Evolutionary conservation across 2,329 filamentous ascomycete genomes (phyloP).

Genomic region (Colletotrichum lindemuthianum): DNA sequence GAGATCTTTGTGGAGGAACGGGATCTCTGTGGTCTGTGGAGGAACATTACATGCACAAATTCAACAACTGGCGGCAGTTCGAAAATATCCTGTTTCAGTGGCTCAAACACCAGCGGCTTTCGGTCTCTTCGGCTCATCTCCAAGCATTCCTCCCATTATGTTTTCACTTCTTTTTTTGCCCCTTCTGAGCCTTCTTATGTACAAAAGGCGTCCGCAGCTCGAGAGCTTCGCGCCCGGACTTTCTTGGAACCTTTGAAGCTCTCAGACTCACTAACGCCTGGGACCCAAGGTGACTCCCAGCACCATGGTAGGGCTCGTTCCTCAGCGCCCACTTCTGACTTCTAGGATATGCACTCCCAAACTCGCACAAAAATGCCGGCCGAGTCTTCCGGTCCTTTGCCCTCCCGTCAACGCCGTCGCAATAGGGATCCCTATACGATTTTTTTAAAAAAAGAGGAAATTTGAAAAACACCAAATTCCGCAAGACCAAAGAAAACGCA

Average conservation of each 20-base stretch:
- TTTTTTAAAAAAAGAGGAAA: constrained; percentile 21
- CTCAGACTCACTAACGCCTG: constrained; percentile 22
- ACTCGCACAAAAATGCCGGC: constrained; percentile 38
- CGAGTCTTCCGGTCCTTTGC: constrained; percentile 29
- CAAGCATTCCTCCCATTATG: constrained; percentile 30
- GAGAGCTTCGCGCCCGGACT: constrained; percentile 18
- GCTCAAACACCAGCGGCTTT: constrained; percentile 20
- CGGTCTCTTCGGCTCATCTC: constrained; percentile 25
- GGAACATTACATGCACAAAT: too few relatives aligned
- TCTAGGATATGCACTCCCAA: constrained; percentile 42
- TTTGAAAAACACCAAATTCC: constrained; percentile 39
- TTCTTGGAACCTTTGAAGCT: constrained; percentile 24
- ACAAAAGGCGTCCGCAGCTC: constrained; percentile 23
- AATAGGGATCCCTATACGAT: constrained; percentile 31
- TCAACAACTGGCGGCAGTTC: background rate
- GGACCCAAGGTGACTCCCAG: constrained; percentile 23
- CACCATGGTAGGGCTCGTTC: constrained; percentile 38
- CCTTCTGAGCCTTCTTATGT: constrained; percentile 21
- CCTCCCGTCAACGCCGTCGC: constrained; percentile 33
- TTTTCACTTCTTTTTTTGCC: constrained; percentile 24
- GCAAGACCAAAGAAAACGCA: constrained; percentile 39
- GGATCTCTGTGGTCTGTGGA: too few relatives aligned
- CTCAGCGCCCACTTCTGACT: constrained; percentile 41
- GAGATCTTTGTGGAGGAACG: too few relatives aligned
- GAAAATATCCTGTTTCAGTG: constrained; percentile 4